Conservation (phyloP, 176 grass and related monocot species). For the Avena sativa region DNA sequence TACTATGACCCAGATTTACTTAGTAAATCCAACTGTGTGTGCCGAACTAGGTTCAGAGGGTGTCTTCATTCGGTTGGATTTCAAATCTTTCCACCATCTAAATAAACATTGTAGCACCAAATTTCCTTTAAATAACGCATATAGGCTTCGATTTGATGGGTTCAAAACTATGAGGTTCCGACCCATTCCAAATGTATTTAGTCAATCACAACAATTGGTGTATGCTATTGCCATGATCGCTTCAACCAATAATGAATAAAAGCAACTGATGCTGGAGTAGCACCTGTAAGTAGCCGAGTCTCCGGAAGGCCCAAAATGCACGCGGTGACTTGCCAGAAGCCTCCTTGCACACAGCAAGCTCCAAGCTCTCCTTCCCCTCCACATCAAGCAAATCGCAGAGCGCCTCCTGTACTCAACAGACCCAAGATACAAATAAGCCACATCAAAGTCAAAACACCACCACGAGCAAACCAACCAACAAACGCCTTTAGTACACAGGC, state of each 20-base stretch:
- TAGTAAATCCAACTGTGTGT: neutral
- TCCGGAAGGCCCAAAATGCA: constrained; percentile 83
- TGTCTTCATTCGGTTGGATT: neutral
- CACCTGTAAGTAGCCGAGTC: constrained; percentile 97
- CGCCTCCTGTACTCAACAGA: constrained; percentile 54
- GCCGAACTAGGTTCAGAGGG: neutral
- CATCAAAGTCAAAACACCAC: constrained; percentile 9
- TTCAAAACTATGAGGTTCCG: neutral
- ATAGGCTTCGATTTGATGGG: neutral
- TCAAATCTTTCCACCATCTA: constrained; percentile 25
- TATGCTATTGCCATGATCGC: neutral
- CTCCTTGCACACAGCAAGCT: constrained; percentile 86
- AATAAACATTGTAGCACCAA: neutral
- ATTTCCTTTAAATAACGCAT: neutral
- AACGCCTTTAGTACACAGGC: constrained; percentile 15
- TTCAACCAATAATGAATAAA: constrained; percentile 24
- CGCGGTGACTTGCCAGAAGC: constrained; percentile 73
- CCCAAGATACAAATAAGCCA: constrained; percentile 16
- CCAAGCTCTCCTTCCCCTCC: constrained; percentile 91
- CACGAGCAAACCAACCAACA: constrained; percentile 33
- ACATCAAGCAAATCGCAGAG: constrained; percentile 83
- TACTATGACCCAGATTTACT: neutral
- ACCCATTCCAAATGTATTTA: neutral
- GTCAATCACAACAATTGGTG: neutral
- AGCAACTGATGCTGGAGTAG: constrained; percentile 30